phyloP scores from a whole-genome alignment of 176 grass and related monocot species.

The Paspalum vaginatum region DNA sequence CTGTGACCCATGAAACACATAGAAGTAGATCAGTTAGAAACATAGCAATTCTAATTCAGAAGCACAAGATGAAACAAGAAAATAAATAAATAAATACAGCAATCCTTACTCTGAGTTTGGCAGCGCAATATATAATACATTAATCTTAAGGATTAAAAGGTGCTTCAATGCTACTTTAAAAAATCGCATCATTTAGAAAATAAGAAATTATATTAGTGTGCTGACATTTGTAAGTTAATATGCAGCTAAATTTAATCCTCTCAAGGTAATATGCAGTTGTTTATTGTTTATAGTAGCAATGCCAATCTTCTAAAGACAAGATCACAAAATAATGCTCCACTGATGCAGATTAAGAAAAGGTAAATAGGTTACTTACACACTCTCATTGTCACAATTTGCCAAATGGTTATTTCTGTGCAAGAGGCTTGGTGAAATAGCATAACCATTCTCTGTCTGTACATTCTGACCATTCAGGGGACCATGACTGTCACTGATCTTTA shows the following conservation, averaged over 20 bases:
- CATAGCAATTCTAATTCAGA: conserved; percentile 11
- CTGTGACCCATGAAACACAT: not conserved
- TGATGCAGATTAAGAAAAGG: conserved; percentile 2
- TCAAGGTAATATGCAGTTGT: conserved; percentile 9
- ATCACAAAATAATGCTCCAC: conserved; percentile 21
- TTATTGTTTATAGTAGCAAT: conserved; percentile 17
- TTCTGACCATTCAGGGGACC: conserved; percentile 33
- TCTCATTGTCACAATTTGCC: conserved; percentile 69
- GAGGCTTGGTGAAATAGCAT: conserved; percentile 82
- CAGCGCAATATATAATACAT: not conserved
- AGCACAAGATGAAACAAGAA: not conserved
- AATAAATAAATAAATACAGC: not conserved
- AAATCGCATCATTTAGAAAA: conserved; percentile 7
- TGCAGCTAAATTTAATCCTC: not conserved
- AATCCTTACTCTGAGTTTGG: not conserved
- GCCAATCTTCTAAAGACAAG: not conserved
- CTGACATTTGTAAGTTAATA: conserved; percentile 6
- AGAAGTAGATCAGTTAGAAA: not conserved
- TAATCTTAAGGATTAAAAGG: not conserved
- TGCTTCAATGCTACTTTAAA: conserved; percentile 7
- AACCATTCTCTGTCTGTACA: conserved; percentile 43
- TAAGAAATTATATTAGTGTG: not conserved
- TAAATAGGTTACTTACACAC: conserved; percentile 68
- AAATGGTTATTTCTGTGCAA: conserved; percentile 76
- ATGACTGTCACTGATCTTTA: conserved; percentile 62